Evolutionary conservation across 163 green algal genomes (phyloP).

Genomic region (Chlamydomonas reinhardtii): DNA sequence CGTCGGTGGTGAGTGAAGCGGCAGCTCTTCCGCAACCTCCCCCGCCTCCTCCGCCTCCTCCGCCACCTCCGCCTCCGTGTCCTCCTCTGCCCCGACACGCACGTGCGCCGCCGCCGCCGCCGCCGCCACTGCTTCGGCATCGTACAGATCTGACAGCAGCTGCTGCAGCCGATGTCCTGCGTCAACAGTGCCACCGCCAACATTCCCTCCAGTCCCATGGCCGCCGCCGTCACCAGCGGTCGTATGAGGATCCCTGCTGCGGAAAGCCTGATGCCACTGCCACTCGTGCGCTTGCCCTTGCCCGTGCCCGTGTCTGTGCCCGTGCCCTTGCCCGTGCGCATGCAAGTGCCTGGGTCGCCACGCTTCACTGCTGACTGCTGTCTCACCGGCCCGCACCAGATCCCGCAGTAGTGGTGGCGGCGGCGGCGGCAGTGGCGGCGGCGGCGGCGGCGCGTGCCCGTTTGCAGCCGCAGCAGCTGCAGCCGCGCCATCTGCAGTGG

Average conservation of each 20-base stretch:
- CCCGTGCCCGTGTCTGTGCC: background rate
- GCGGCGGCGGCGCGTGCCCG: background rate
- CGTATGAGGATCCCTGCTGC: no score
- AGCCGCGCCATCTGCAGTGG: no score
- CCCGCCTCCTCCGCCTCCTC: background rate
- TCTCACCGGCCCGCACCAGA: background rate
- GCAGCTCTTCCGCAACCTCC: no score
- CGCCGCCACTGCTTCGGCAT: background rate
- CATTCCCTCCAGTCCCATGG: background rate
- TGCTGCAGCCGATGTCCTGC: no score
- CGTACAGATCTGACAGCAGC: background rate
- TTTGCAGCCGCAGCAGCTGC: no score
- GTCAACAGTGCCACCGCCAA: background rate
- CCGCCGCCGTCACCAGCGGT: background rate
- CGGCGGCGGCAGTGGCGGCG: background rate
- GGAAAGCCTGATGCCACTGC: background rate
- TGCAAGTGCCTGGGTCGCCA: background rate
- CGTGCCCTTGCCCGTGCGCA: background rate
- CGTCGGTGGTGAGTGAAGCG: no score
- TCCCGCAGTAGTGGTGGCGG: background rate
- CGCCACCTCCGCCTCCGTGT: background rate
- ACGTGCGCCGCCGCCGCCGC: no score
- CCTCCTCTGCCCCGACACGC: background rate
- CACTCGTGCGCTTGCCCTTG: background rate
- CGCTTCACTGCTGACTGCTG: no score